A percentile compares a stretch with the other conserved stretches of the same genome.
Conservation (phyloP, 345 rosid species). For the Eucalyptus coolabah region DNA sequence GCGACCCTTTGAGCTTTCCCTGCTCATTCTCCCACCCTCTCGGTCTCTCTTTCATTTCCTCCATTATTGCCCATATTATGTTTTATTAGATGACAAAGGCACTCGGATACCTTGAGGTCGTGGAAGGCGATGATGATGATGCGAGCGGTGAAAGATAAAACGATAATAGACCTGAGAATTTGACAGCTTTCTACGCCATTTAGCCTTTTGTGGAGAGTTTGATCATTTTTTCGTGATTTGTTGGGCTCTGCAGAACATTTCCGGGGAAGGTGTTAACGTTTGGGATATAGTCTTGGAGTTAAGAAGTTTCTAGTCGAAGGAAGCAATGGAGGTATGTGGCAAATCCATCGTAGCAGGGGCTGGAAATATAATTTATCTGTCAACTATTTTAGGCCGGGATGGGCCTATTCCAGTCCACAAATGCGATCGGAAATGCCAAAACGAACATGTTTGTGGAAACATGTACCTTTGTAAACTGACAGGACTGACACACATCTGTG, state of each 20-base stretch:
- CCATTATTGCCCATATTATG: background rate
- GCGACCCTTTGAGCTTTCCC: background rate
- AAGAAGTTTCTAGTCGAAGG: background rate
- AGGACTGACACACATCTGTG: conserved; percentile 90
- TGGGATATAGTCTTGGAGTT: background rate
- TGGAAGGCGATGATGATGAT: background rate
- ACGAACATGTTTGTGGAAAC: conserved; percentile 82
- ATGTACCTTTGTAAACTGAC: conserved; percentile 93
- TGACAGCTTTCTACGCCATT: background rate
- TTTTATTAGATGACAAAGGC: background rate
- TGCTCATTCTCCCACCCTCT: background rate
- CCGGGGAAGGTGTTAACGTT: background rate
- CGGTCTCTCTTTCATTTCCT: background rate
- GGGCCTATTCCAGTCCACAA: conserved; percentile 67
- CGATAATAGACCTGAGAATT: background rate
- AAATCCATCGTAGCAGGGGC: conserved; percentile 52
- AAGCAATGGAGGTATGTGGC: conserved; percentile 77
- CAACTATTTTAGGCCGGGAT: conserved; percentile 79
- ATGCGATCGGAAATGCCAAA: conserved; percentile 89
- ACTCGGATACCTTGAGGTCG: background rate
- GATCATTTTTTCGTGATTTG: background rate
- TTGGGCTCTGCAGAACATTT: conserved; percentile 21
- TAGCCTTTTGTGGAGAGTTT: background rate
- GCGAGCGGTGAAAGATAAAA: background rate
- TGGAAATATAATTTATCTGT: conserved; percentile 80